These are phyloP conservation scores for Salix purpurea DNA, from an alignment of 345 rosid genomes.

Conservation along the genomic window DNA sequence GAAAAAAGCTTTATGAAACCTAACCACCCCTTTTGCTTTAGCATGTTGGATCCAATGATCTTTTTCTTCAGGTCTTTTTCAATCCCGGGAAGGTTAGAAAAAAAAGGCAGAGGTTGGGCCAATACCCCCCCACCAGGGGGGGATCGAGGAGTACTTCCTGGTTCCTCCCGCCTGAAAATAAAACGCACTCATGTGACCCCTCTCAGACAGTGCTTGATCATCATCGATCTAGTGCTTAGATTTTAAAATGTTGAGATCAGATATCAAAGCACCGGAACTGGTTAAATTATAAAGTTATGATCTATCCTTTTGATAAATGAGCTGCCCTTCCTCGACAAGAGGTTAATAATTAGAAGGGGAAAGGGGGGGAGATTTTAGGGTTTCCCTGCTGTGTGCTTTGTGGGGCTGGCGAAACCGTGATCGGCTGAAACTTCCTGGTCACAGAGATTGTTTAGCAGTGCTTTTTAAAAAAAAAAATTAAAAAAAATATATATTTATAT, in stretches of 20 bases:
- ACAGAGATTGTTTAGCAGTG: no score
- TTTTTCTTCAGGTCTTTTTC: conserved; percentile 16
- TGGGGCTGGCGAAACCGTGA: not conserved
- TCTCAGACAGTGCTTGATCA: not conserved
- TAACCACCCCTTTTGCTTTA: conserved; percentile 31
- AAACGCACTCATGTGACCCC: conserved; percentile 29
- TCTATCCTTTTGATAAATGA: conserved; percentile 12
- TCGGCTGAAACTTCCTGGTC: not conserved
- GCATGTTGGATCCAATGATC: conserved; percentile 46
- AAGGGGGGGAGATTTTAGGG: not conserved
- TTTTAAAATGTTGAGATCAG: no score
- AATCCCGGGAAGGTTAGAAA: conserved; percentile 5
- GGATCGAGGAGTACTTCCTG: conserved; percentile 8
- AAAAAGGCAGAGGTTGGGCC: conserved; percentile 23
- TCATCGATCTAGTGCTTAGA: no score
- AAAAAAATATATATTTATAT: no score
- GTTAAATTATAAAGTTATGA: not conserved
- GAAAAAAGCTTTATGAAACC: conserved; percentile 18
- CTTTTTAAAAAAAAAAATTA: no score
- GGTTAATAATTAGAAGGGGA: not conserved
- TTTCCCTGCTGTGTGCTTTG: not conserved
- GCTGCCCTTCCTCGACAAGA: not conserved
- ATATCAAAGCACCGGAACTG: not conserved
- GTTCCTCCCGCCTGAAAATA: conserved; percentile 28
- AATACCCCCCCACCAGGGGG: conserved; percentile 23